phyloP scores from a whole-genome alignment of 441 rosid species.

The Adansonia grandidieri region DNA sequence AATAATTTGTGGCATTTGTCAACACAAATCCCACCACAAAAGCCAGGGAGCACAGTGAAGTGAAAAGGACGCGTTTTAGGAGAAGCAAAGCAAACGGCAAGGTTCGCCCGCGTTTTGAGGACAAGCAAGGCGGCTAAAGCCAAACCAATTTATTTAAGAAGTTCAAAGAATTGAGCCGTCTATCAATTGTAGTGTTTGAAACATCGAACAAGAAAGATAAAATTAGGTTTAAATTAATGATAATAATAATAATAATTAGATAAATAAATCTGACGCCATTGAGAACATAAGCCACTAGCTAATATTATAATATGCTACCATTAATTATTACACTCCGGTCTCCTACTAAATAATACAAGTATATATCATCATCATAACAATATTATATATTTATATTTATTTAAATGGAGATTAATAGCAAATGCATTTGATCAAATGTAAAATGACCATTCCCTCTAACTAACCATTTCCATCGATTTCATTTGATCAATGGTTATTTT shows the following conservation, averaged over 20 bases:
- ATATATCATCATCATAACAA: no score
- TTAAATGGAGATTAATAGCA: background rate
- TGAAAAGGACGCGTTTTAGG: no score
- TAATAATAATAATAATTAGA: background rate
- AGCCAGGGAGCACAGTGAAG: no score
- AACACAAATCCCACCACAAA: no score
- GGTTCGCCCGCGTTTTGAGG: background rate
- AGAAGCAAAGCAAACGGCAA: background rate
- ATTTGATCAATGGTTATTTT: background rate
- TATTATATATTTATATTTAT: background rate
- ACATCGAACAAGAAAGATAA: no score
- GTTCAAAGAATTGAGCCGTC: background rate
- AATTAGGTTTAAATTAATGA: no score
- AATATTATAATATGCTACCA: background rate
- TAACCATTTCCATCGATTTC: background rate
- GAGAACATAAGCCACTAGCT: background rate
- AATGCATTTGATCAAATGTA: background rate
- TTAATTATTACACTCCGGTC: no score
- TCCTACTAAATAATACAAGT: no score
- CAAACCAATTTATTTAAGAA: background rate
- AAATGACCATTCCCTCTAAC: no score
- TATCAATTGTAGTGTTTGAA: no score
- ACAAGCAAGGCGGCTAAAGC: background rate
- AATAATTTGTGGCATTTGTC: no score
- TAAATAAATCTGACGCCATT: background rate